Percentiles rank a stretch among this genome's conserved stretches.
Evolutionary conservation across 345 rosid species (phyloP).

Genomic region (Zanthoxylum bungeanum): DNA sequence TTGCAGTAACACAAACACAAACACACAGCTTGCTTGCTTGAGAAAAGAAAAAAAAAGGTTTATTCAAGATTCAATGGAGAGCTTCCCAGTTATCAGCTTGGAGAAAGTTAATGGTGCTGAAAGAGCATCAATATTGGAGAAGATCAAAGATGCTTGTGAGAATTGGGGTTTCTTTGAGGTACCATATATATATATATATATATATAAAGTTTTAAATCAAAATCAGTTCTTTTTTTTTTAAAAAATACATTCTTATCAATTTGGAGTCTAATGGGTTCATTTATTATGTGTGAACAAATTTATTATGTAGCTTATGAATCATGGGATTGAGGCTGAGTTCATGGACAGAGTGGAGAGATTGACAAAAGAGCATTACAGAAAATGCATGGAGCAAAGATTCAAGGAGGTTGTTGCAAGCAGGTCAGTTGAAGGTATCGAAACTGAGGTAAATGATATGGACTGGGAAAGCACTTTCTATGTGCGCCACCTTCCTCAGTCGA

Average conservation of each 20-base stretch:
- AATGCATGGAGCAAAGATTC: constrained; percentile 84
- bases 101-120: constrained; percentile 68
- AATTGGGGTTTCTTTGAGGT: constrained; percentile 99
- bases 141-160: constrained; percentile 91
- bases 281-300: too few species aligned
- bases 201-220: too few species aligned
- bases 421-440: constrained; percentile 51
- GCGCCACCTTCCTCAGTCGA: constrained; percentile 71
- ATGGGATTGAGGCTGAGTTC: constrained; percentile 63
- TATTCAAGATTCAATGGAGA: constrained; percentile 44
- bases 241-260: not conserved
- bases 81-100: constrained; percentile 65
- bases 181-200: too few species aligned
- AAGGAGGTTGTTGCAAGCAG: constrained; percentile 62
- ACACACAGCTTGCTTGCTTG: too few species aligned
- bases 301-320: constrained; percentile 66
- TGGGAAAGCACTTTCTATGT: constrained; percentile 89
- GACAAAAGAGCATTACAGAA: constrained; percentile 81
- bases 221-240: not conserved
- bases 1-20: too few species aligned
- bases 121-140: constrained; percentile 53
- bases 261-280: not conserved
- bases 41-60: too few species aligned
- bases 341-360: constrained; percentile 71
- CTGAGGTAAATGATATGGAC: constrained; percentile 76